These are phyloP conservation scores for Bolboschoenoplectus hybrid DNA, from an alignment of 202 grass and related monocot species.

Conservation along the genomic window DNA sequence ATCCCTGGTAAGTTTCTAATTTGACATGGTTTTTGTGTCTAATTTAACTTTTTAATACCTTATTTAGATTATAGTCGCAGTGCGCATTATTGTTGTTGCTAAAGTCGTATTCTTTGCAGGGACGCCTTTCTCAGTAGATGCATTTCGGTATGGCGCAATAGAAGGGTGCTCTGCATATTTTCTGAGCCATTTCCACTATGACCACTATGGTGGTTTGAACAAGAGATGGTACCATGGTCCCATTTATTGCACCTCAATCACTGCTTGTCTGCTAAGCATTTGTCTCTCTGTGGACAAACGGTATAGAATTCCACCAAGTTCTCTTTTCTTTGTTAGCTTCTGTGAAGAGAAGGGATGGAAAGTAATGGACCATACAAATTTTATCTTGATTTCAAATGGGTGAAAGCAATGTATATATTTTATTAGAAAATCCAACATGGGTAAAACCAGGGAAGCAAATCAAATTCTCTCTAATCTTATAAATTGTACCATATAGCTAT, in stretches of 20 bases:
- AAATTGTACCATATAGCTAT: constrained; percentile 42
- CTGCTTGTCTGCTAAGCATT: constrained; percentile 67
- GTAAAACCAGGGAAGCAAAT: neutral
- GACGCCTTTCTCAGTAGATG: constrained; percentile 69
- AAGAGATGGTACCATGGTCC: constrained; percentile 74
- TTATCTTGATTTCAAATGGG: neutral
- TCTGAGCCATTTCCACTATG: constrained; percentile 70
- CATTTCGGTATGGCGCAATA: constrained; percentile 61
- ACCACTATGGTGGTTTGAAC: constrained; percentile 71
- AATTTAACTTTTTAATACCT: neutral
- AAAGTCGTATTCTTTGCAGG: constrained; percentile 36
- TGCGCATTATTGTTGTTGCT: neutral
- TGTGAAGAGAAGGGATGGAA: neutral
- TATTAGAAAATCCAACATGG: neutral
- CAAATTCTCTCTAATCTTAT: neutral
- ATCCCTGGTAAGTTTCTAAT: constrained; percentile 49
- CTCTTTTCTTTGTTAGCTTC: neutral
- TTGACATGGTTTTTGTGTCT: neutral
- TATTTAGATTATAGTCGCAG: neutral
- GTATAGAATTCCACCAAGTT: constrained; percentile 36
- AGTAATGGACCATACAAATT: neutral
- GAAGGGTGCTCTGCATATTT: constrained; percentile 69
- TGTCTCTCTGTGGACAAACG: constrained; percentile 56
- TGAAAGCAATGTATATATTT: constrained; percentile 14
- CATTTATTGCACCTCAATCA: constrained; percentile 69